Conservation (phyloP, 768 basidiomycete species). For the Xerocomellus chrysenteron region DNA sequence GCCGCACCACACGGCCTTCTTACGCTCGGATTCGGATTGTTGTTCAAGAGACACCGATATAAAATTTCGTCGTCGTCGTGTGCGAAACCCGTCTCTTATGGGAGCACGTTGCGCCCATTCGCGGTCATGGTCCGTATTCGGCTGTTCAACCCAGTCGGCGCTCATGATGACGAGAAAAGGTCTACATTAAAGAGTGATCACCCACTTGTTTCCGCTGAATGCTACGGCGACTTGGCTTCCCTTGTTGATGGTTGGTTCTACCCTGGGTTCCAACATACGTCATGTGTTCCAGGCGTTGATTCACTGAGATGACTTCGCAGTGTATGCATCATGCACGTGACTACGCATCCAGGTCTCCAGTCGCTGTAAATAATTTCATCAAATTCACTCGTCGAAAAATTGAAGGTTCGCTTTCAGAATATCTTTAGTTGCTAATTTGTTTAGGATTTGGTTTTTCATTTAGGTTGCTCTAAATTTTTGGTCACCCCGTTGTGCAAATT, state of each 20-base stretch:
- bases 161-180: slow-evolving; percentile 12
- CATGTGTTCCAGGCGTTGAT: slow-evolving; percentile 1
- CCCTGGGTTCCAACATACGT: neutral
- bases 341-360: neutral
- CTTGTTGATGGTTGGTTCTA: neutral
- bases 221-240: slow-evolving; percentile 1
- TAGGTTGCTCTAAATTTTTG: neutral
- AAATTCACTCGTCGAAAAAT: neutral
- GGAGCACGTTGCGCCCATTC: neutral
- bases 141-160: slow-evolving; percentile 8
- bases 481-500: neutral
- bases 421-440: neutral
- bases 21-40: neutral
- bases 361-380: neutral
- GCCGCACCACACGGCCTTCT: neutral
- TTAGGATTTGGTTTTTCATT: neutral
- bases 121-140: neutral
- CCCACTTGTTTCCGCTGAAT: slow-evolving; percentile 23
- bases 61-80: neutral
- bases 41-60: neutral
- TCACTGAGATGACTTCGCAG: slow-evolving; percentile 27
- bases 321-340: slow-evolving; percentile 8
- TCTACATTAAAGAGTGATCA: slow-evolving; percentile 13
- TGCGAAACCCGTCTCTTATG: neutral
- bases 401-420: neutral